Conservation (phyloP, 2,329 filamentous ascomycete genomes). For the Ceratocystis alfenasii region DNA sequence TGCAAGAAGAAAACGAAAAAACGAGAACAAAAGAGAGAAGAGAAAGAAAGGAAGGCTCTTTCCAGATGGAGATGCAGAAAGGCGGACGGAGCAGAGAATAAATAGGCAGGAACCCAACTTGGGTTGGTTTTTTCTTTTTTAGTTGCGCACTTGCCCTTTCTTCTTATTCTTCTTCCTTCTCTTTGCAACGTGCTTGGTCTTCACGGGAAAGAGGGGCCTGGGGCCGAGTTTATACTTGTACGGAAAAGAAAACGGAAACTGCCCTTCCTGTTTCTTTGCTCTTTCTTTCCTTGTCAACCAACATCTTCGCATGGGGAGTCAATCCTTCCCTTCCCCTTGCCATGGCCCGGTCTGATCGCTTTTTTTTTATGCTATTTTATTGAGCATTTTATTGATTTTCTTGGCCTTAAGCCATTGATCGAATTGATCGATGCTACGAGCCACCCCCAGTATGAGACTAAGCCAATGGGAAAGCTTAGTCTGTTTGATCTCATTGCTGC, state of each 20-base stretch:
- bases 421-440: not conserved
- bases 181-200: not conserved
- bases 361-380: not conserved
- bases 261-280: not conserved
- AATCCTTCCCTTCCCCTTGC: slow-evolving; percentile 11
- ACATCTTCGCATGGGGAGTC: not conserved
- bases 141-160: slow-evolving; percentile 5
- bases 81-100: not conserved
- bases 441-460: not conserved
- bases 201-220: slow-evolving; percentile 5
- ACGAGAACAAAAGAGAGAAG: not conserved
- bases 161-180: not conserved
- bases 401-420: not conserved
- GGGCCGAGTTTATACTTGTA: slow-evolving; percentile 13
- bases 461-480: not conserved
- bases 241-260: slow-evolving; percentile 3
- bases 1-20: not conserved
- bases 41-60: slow-evolving; percentile 2
- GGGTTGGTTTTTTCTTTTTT: not conserved
- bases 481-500: slow-evolving; percentile 3
- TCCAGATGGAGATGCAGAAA: not conserved
- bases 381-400: not conserved
- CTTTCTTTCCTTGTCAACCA: slow-evolving; percentile 13
- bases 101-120: not conserved
- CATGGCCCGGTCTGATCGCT: not conserved